phyloP scores from a whole-genome alignment of 331 rosid genomes.

The Acacia pycnantha region DNA sequence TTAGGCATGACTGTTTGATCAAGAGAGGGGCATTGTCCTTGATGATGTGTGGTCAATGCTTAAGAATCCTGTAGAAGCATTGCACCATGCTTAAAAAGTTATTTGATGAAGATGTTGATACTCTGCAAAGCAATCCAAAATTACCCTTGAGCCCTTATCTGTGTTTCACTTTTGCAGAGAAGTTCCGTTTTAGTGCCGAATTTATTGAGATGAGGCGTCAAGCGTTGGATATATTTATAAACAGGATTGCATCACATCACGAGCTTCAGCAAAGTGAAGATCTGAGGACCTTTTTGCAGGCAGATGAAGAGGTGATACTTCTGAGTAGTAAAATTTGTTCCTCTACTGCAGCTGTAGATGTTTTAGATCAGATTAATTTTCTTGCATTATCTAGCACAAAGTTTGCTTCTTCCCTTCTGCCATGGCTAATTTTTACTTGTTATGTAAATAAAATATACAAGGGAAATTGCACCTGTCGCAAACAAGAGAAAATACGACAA shows the following conservation, averaged over 20 bases:
- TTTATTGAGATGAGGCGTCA: constrained; percentile 99
- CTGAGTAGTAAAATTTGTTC: constrained; percentile 24
- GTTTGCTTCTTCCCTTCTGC: constrained; percentile 2
- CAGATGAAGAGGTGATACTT: constrained; percentile 87
- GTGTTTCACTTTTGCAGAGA: constrained; percentile 63
- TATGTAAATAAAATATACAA: no score
- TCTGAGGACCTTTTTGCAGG: constrained; percentile 90
- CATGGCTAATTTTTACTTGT: neutral
- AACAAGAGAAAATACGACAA: no score
- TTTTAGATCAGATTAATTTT: constrained; percentile 17
- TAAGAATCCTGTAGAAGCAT: constrained; percentile 9
- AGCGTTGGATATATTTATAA: constrained; percentile 83
- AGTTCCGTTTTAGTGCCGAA: constrained; percentile 97
- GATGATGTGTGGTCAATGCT: neutral
- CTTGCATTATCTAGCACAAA: neutral
- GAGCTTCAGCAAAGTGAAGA: constrained; percentile 96
- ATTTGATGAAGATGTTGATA: constrained; percentile 16
- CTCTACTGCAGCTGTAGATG: constrained; percentile 16
- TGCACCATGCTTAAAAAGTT: neutral
- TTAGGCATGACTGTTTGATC: constrained; percentile 14
- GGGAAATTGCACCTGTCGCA: no score
- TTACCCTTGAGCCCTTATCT: constrained; percentile 20
- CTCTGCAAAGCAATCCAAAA: neutral
- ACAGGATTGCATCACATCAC: constrained; percentile 85
- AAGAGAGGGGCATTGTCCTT: neutral